phyloP scores from a whole-genome alignment of 176 grass and related monocot genomes.

The Thinopyrum elongatum region DNA sequence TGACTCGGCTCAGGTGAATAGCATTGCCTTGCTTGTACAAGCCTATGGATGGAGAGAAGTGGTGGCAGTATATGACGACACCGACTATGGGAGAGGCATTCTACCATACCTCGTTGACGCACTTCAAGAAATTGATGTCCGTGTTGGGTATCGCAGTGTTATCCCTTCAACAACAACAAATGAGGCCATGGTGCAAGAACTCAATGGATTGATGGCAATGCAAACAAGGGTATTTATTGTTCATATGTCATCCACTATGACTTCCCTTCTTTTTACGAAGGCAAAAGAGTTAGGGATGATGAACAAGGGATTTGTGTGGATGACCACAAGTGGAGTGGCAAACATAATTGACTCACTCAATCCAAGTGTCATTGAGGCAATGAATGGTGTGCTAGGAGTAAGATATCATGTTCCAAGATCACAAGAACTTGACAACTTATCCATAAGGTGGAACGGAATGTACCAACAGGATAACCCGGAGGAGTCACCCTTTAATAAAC shows the following conservation, averaged over 20 bases:
- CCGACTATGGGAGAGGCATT: constrained; percentile 43
- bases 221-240: constrained; percentile 40
- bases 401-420: constrained; percentile 11
- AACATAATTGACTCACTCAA: constrained; percentile 23
- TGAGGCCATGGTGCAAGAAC: constrained; percentile 38
- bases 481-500: constrained; percentile 5
- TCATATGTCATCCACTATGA: constrained; percentile 20
- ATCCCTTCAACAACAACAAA: constrained; percentile 32
- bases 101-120: constrained; percentile 35
- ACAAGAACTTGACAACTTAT: constrained; percentile 14
- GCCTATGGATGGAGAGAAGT: constrained; percentile 64
- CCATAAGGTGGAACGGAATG: constrained; percentile 33
- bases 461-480: constrained; percentile 31
- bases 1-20: constrained; percentile 37
- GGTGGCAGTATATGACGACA: constrained; percentile 47
- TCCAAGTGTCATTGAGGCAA: neutral
- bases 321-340: constrained; percentile 41
- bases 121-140: constrained; percentile 27
- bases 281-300: constrained; percentile 45
- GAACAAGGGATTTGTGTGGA: constrained; percentile 55
- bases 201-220: constrained; percentile 42
- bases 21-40: constrained; percentile 44
- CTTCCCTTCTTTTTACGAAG: constrained; percentile 29
- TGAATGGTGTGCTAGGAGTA: constrained; percentile 53
- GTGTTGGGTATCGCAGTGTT: constrained; percentile 26